Evolutionary conservation across 2,329 filamentous ascomycete genomes (phyloP).

Genomic region (Stachybotrys chartarum): DNA sequence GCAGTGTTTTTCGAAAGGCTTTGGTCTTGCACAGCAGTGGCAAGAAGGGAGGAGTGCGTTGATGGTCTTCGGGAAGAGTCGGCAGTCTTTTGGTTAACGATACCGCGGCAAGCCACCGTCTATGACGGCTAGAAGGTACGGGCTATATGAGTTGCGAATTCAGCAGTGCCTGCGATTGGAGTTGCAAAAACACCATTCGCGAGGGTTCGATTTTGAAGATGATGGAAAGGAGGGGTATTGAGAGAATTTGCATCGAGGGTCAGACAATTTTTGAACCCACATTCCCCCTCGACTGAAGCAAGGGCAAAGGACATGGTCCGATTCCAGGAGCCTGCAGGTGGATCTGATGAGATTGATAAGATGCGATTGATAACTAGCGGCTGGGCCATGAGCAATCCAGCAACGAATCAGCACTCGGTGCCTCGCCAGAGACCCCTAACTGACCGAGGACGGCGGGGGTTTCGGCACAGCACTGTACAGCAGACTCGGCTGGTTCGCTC

Average conservation of each 20-base stretch:
- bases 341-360: conserved; percentile 40
- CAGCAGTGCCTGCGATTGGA: too few species aligned
- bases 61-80: neutral
- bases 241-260: conserved; percentile 8
- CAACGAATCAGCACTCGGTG: too few species aligned
- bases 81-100: neutral
- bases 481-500: too few species aligned
- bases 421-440: too few species aligned
- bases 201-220: neutral
- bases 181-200: neutral
- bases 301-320: conserved; percentile 17
- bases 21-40: too few species aligned
- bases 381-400: neutral
- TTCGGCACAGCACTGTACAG: too few species aligned
- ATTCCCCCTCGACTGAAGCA: conserved; percentile 13
- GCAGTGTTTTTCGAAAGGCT: too few species aligned
- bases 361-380: conserved; percentile 35
- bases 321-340: conserved; percentile 25
- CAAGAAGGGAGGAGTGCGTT: neutral
- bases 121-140: too few species aligned
- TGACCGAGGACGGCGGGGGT: too few species aligned
- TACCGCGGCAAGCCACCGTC: too few species aligned
- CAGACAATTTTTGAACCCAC: conserved; percentile 18
- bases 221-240: conserved; percentile 6
- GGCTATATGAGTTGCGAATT: too few species aligned